Conservation (phyloP, 805 yeast species). For the Suhomyces canberraensis region DNA sequence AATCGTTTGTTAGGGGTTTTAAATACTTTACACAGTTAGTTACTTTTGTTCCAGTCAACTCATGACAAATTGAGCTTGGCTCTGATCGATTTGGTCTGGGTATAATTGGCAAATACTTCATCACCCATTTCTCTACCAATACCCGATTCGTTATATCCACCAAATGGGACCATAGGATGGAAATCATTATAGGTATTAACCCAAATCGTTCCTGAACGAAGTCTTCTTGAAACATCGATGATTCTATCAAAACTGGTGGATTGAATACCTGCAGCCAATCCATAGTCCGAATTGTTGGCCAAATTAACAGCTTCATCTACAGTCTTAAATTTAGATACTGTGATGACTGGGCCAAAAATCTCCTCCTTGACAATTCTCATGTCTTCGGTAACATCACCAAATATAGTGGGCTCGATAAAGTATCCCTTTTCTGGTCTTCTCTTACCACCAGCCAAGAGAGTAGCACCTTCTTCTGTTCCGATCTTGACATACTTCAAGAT, state of each 20-base stretch:
- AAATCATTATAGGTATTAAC: slow-evolving; percentile 44
- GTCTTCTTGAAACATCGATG: slow-evolving; percentile 54
- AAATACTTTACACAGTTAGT: too few species aligned
- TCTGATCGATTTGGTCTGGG: slow-evolving; percentile 27
- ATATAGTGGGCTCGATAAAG: slow-evolving; percentile 72
- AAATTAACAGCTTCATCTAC: slow-evolving; percentile 64
- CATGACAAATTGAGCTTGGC: too few species aligned
- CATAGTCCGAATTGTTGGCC: slow-evolving; percentile 73
- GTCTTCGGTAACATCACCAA: slow-evolving; percentile 61
- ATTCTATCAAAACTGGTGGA: slow-evolving; percentile 64
- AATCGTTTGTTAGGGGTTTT: too few species aligned
- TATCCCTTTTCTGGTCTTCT: slow-evolving; percentile 51
- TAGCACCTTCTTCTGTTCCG: slow-evolving; percentile 44
- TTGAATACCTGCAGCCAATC: slow-evolving; percentile 80
- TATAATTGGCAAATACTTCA: slow-evolving; percentile 28
- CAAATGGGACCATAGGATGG: slow-evolving; percentile 36
- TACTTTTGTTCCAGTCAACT: too few species aligned
- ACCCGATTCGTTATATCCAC: slow-evolving; percentile 37
- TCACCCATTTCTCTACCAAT: slow-evolving; percentile 40
- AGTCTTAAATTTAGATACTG: slow-evolving; percentile 58
- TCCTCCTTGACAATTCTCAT: slow-evolving; percentile 74
- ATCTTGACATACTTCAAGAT: slow-evolving; percentile 37
- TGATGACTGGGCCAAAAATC: slow-evolving; percentile 84
- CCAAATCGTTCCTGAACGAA: slow-evolving; percentile 45
- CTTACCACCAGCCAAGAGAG: slow-evolving; percentile 39